Base-by-base conservation (phyloP, 495 filamentous ascomycete genomes). In the Annulohypoxylon bovei region DNA sequence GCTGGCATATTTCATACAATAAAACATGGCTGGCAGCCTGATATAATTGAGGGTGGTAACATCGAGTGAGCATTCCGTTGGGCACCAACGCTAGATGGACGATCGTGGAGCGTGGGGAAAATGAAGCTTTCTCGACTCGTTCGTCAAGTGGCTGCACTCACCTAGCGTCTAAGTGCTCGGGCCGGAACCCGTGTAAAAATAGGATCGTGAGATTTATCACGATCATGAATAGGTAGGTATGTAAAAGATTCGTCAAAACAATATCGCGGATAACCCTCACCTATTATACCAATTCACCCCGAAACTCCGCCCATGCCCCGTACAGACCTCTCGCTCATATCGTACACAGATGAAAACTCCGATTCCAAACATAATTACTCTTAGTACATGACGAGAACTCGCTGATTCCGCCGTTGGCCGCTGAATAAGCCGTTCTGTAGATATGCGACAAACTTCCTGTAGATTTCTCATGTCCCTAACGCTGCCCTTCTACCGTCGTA, bases 11-110 rank as follows among this genome's bases (percentile, higher is more conserved):
- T 18, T 12, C 23, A 46, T 33, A 59, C 27, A 40, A 53, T 32
- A 52, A 52, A 71, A 63, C 67, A 42, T 55, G 63, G 39, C 39
- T 47, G 44, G 42, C 18, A 55, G 69, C 69, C 69, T 46, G 64
- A 72, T 72, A 67, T 53, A 53, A 37, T 62, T 50, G 55, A 65
- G 33, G 46, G 65, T 49, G 60, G 65, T 61, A 55, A 55, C 54
- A 62, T 42, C 60, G 44, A 53, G 22, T 49, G 59, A 62, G 55
- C 39, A 65, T 49, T 47, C 35, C 60, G 70, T 72, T 72, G 70
- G 70, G 64, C 64, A 68, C 32, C 70, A 72, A 72, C 70, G 65
- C 70, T 65, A 68, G 54, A 50, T 65, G 35, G 70, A 52, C 65
- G 54, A 72, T 72, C 70, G 18, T 52, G n/a, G 49, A 68, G 60